Conservation (phyloP, 2,329 filamentous ascomycete species). For the Alternaria consortialis region DNA sequence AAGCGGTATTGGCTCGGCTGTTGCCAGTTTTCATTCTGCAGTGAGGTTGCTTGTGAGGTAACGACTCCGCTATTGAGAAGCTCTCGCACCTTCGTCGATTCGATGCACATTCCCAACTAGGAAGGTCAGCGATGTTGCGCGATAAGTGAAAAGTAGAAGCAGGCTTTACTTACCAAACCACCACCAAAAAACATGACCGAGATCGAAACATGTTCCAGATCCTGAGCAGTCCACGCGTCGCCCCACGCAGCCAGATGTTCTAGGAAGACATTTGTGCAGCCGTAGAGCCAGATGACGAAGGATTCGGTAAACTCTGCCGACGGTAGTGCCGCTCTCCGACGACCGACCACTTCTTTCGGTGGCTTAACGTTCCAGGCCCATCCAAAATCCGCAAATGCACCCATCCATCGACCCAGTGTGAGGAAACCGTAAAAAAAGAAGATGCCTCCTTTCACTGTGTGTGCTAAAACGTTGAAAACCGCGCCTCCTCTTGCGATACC, state of each 20-base stretch:
- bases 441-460: constrained; percentile 93
- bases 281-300: constrained; percentile 88
- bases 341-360: constrained; percentile 62
- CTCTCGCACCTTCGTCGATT: constrained; percentile 71
- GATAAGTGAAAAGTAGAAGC: constrained; percentile 15
- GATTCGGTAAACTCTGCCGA: constrained; percentile 92
- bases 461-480: constrained; percentile 86
- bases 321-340: constrained; percentile 69
- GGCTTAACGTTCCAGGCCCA: constrained; percentile 96
- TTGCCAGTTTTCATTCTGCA: constrained; percentile 57
- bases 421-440: constrained; percentile 94
- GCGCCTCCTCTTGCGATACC: constrained; percentile 78
- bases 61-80: constrained; percentile 66
- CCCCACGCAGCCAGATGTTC: constrained; percentile 84
- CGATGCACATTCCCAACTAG: constrained; percentile 81
- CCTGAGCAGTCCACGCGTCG: constrained; percentile 75
- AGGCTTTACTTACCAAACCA: constrained; percentile 71
- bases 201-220: constrained; percentile 92
- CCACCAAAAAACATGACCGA: constrained; percentile 94
- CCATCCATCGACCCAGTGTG: constrained; percentile 88
- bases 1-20: constrained; percentile 74
- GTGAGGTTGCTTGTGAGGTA: constrained; percentile 44
- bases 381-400: constrained; percentile 86
- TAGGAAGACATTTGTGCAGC: constrained; percentile 87
- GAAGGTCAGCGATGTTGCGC: constrained; percentile 34